Evolutionary conservation across 805 yeast genomes (phyloP).

Genomic region (Metschnikowia noctiluminum): DNA sequence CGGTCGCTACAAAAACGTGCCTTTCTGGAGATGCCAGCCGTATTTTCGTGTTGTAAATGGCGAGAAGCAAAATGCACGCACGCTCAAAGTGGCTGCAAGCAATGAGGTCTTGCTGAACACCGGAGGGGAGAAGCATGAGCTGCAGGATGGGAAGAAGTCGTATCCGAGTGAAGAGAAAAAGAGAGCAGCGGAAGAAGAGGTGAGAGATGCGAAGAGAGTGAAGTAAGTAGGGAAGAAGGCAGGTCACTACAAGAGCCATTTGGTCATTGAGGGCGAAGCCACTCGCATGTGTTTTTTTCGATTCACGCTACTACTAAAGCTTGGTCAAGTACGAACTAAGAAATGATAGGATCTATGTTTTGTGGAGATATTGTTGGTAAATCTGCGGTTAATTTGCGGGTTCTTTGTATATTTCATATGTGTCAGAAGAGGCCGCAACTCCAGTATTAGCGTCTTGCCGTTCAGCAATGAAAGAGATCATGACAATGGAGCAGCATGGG

Average conservation of each 20-base stretch:
- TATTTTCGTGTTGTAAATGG: slow-evolving; percentile 90
- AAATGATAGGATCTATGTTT: too few relatives aligned
- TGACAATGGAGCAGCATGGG: too few relatives aligned
- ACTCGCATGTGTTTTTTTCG: too few relatives aligned
- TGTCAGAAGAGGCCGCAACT: too few relatives aligned
- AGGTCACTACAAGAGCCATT: background rate
- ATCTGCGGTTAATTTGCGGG: too few relatives aligned
- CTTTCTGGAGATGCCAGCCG: slow-evolving; percentile 97
- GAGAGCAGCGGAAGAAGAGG: slow-evolving; percentile 2
- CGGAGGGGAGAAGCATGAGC: slow-evolving; percentile 3
- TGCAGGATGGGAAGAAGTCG: background rate
- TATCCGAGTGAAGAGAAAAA: slow-evolving; percentile 1
- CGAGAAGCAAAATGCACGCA: slow-evolving; percentile 40
- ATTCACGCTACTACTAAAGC: too few relatives aligned
- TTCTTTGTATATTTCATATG: too few relatives aligned
- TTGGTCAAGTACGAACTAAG: too few relatives aligned
- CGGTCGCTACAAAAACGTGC: slow-evolving; percentile 73
- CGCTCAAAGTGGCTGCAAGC: slow-evolving; percentile 37
- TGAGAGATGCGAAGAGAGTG: slow-evolving; percentile 2
- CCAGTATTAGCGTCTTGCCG: too few relatives aligned
- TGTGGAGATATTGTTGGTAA: too few relatives aligned
- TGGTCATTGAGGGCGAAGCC: too few relatives aligned
- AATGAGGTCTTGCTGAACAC: slow-evolving; percentile 12
- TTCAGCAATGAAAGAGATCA: too few relatives aligned
- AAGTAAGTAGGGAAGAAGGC: background rate